Evolutionary conservation across 352 stramenopile species (phyloP), one percentile per base, ranked within the genome.

Genomic region (Thraustochytrium striatum): DNA sequence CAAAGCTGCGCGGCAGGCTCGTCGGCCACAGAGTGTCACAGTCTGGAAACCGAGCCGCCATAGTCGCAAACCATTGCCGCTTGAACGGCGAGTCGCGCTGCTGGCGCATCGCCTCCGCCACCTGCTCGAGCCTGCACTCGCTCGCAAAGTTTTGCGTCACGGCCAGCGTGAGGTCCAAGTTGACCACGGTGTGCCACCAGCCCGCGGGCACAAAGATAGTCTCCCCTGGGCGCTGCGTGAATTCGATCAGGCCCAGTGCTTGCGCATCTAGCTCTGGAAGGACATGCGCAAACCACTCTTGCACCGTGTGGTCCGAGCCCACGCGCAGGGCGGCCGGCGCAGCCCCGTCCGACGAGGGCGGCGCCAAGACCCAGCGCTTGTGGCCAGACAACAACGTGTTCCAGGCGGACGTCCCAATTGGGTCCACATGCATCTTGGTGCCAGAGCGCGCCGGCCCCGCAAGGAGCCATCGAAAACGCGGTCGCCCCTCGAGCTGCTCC

Each of bases 141-240:
- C 84, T 91, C 69, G 87, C 92, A 68, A 95, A 96, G 81, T 99
- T 99, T 75, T 98, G 93, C 1, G 94, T 98, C 52, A 99, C 89
- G 5, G 94, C 94, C 44, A 98, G 90, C 13, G 92, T 97, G 43
- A 68, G 81, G 72, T 91, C 87, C 19, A 98, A 86, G 83, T 99
- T 99, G 57, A 99, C 84, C 21, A 99, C 95, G 57, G 93, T 87
- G 81, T 99, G 95, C 95, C 95, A 99, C 94, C 94, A 99, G 16
- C 95, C 94, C 79, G 93, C 95, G 7, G 95, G 94, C 33, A 99
- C 94, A 87, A 97, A 98, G 55, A 99, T 90, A 1, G 95, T 92
- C 78, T 99, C 95, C 5, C 95, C 94, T 13, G 93, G 88, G 79
- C 93, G 87, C 59, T 97, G 93, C 39, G 96, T 90, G 59, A 87